Base-by-base conservation (phyloP, 148 eudicot genomes). In the Chenopodium album region DNA sequence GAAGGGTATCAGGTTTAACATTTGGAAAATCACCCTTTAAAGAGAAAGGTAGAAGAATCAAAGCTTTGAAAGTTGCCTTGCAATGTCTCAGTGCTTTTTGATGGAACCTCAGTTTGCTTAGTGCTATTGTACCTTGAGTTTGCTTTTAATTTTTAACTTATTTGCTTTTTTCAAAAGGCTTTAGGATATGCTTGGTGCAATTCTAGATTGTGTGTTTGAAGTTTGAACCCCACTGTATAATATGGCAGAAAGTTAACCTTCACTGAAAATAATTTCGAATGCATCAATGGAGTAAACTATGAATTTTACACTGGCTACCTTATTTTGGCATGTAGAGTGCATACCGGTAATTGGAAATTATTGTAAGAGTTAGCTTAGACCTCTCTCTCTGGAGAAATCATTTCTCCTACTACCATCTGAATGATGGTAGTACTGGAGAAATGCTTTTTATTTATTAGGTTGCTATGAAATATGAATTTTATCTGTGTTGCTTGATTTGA, bases 31-130 rank as follows among this genome's bases (percentile, higher is more conserved):
- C 52, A 71, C 73, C 76, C 71, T 79, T 65, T 74, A 75, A 82
- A 22, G 78, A 52, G 37, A 69, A 76, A 79, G 68, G 48, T 17
- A 47, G 56, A 60, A 71, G 76, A 79, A 84, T 32, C 76, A 76
- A 60, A 80, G 77, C 82, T 69, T 13, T 76, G 86, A 59, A 84
- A 79, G 75, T 79, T 83, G 79, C 76, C 75, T 84, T 32, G 11
- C 71, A 66, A 59, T 76, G 80, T 71, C 54, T n/a, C 50, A 79
- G 79, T 79, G 85, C 71, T 75, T 83, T 75, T 29, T 31, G 71
- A 82, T 71, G 85, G 81, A 77, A 75, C 82, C 76, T 67, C 13
- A n/a, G 47, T 60, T 73, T 66, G 76, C 62, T 41, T 83, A 83
- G 52, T 50, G 52, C 67, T 83, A 20, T 23, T 78, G 78, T 66